Evolutionary conservation across 2,329 filamentous ascomycete genomes (phyloP).

Genomic region (Fusarium chlamydosporum): DNA sequence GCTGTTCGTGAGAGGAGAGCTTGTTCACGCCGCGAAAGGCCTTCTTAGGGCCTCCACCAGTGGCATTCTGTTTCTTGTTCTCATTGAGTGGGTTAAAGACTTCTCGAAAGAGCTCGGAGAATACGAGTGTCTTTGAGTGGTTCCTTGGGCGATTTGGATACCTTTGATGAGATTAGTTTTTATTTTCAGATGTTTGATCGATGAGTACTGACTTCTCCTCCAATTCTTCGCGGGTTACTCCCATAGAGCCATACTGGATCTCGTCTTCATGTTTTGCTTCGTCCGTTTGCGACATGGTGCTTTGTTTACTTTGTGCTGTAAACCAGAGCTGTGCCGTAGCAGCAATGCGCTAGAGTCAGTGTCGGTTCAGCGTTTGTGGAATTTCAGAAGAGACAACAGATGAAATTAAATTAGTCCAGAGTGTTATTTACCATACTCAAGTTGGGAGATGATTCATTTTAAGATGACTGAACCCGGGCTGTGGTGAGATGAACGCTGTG

Average conservation of each 20-base stretch:
- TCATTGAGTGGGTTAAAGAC: slow-evolving; percentile 87
- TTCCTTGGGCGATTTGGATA: slow-evolving; percentile 89
- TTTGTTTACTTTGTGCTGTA: slow-evolving; percentile 25
- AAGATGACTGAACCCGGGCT: slow-evolving; percentile 5
- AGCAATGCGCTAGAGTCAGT: neutral
- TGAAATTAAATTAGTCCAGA: neutral
- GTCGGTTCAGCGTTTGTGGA: neutral
- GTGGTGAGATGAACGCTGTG: slow-evolving; percentile 16
- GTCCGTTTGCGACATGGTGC: slow-evolving; percentile 40
- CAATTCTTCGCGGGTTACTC: slow-evolving; percentile 59
- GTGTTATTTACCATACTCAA: neutral
- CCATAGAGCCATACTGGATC: slow-evolving; percentile 63
- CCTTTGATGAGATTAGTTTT: slow-evolving; percentile 61
- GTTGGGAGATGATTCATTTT: neutral
- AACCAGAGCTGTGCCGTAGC: slow-evolving; percentile 6
- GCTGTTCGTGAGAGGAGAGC: slow-evolving; percentile 80
- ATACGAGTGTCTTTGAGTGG: slow-evolving; percentile 81
- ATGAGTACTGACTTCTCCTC: slow-evolving; percentile 58
- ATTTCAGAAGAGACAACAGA: neutral
- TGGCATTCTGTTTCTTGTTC: slow-evolving; percentile 81
- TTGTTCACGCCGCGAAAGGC: slow-evolving; percentile 71
- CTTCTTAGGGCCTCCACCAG: slow-evolving; percentile 68
- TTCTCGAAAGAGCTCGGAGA: slow-evolving; percentile 80
- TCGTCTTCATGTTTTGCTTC: slow-evolving; percentile 66
- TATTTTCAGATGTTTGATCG: neutral